phyloP scores from a whole-genome alignment of 2,329 filamentous ascomycete genomes.

The Diaporthe destruens region DNA sequence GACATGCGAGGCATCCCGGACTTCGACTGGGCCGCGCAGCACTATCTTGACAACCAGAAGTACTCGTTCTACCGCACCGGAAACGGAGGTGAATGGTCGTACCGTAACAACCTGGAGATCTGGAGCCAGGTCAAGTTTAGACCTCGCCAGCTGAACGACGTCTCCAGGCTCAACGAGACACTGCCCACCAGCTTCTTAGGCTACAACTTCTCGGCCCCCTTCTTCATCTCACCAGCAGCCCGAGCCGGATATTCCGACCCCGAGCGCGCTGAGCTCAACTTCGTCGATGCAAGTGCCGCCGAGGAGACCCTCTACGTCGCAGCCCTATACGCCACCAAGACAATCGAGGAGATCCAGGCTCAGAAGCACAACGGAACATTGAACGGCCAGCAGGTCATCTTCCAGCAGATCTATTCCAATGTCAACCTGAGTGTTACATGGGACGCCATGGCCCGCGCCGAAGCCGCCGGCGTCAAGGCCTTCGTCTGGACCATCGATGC shows the following conservation, averaged over 20 bases:
- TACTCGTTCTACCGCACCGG: constrained; percentile 65
- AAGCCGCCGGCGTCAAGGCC: constrained; percentile 52
- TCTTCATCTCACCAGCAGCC: constrained; percentile 63
- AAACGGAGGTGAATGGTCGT: constrained; percentile 63
- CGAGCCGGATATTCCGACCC: constrained; percentile 58
- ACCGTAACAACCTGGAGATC: constrained; percentile 65
- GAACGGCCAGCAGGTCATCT: constrained; percentile 50
- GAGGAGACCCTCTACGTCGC: constrained; percentile 61
- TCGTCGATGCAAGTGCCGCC: constrained; percentile 59
- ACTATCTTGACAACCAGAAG: constrained; percentile 55
- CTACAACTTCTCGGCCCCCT: constrained; percentile 61
- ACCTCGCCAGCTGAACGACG: constrained; percentile 56
- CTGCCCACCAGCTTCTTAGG: constrained; percentile 55
- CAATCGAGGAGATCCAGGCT: constrained; percentile 52
- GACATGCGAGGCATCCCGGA: constrained; percentile 60
- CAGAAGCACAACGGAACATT: constrained; percentile 41
- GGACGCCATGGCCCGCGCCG: constrained; percentile 50
- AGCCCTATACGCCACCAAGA: constrained; percentile 44
- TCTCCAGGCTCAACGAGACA: constrained; percentile 52
- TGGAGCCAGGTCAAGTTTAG: constrained; percentile 60
- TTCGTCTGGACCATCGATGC: constrained; percentile 55
- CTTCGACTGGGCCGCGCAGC: constrained; percentile 63
- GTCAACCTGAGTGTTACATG: constrained; percentile 50
- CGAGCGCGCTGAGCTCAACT: constrained; percentile 56
- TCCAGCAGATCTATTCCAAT: constrained; percentile 52